Conservation (phyloP, 441 rosid genomes). For the Melastoma candidum region DNA sequence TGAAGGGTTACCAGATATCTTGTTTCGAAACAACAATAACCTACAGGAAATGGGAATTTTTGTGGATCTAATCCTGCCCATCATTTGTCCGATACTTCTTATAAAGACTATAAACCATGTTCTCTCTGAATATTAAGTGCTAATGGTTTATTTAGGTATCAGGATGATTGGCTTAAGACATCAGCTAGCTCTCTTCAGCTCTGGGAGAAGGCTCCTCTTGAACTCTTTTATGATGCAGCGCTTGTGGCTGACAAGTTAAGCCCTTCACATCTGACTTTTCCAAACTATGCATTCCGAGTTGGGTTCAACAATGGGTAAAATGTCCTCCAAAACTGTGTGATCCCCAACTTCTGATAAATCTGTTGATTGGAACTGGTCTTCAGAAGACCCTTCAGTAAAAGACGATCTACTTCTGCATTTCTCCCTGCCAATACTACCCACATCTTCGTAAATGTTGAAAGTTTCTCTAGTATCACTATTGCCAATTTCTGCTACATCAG, state of each 20-base stretch:
- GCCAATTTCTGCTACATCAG: constrained; percentile 27
- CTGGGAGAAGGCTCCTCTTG: constrained; percentile 99
- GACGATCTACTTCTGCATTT: constrained; percentile 16
- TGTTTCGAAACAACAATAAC: no score
- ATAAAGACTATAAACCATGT: not conserved
- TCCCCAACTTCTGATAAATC: constrained; percentile 24
- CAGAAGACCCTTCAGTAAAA: constrained; percentile 15
- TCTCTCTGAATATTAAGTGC: constrained; percentile 6
- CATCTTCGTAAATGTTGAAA: constrained; percentile 20
- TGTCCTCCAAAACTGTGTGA: constrained; percentile 24
- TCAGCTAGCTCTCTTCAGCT: constrained; percentile 74
- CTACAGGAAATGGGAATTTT: no score
- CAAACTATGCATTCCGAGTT: constrained; percentile 15
- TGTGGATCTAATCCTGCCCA: no score
- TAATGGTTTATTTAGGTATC: constrained; percentile 54
- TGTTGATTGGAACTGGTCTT: constrained; percentile 22
- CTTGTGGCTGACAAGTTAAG: no score
- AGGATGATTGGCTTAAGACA: constrained; percentile 99
- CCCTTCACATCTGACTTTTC: no score
- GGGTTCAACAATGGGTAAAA: constrained; percentile 18
- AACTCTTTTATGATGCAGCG: constrained; percentile 7
- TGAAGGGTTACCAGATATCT: no score
- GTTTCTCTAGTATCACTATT: constrained; percentile 18
- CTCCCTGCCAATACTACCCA: constrained; percentile 17
- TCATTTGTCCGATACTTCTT: no score